Evolutionary conservation across 78 protist species (phyloP).

Genomic region (Chrysochromulina parva): DNA sequence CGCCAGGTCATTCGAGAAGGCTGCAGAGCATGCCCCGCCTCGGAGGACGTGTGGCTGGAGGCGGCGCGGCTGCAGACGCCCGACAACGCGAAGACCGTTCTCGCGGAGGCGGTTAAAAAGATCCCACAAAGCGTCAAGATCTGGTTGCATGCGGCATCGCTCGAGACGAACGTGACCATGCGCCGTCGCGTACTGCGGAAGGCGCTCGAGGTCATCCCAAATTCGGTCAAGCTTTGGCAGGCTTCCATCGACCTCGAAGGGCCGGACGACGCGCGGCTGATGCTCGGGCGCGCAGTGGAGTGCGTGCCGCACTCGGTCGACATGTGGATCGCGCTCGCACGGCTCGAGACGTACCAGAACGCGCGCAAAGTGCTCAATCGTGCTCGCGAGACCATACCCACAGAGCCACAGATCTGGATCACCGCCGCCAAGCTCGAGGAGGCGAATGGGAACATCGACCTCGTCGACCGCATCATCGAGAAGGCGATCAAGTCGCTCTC

Average conservation of each 20-base stretch:
- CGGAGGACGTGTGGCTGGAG: conserved; percentile 92
- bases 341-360: conserved; percentile 81
- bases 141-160: conserved; percentile 88
- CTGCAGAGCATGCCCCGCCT: conserved; percentile 72
- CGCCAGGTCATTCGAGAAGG: conserved; percentile 79
- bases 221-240: conserved; percentile 89
- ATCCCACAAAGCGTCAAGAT: conserved; percentile 84
- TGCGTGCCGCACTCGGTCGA: conserved; percentile 78
- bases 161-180: conserved; percentile 69
- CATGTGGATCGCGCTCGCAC: conserved; percentile 96
- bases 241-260: conserved; percentile 88
- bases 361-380: conserved; percentile 88
- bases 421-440: conserved; percentile 96
- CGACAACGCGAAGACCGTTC: conserved; percentile 66
- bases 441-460: conserved; percentile 58
- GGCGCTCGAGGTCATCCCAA: conserved; percentile 51
- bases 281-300: conserved; percentile 89
- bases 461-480: conserved; percentile 57
- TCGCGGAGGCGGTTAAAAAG: conserved; percentile 85
- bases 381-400: conserved; percentile 76
- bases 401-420: conserved; percentile 87
- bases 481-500: conserved; percentile 41
- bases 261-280: conserved; percentile 84
- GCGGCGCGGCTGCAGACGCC: conserved; percentile 49
- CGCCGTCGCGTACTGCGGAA: conserved; percentile 74